These are phyloP conservation scores for Musa itinerans DNA, from an alignment of 176 grass and related monocot genomes.

Conservation along the genomic window DNA sequence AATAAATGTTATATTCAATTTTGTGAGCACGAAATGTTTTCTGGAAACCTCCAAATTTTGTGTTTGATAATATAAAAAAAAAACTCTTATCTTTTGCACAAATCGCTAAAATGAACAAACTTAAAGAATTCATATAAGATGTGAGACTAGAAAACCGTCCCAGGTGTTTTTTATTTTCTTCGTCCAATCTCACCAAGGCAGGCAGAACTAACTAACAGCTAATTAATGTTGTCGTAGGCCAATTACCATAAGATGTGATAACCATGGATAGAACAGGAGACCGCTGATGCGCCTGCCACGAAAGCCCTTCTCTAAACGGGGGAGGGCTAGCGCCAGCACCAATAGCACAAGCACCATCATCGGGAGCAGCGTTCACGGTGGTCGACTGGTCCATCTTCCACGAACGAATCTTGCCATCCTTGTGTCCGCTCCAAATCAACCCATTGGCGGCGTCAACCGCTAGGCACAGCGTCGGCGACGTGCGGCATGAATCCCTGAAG, in stretches of 20 bases:
- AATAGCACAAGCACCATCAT: background rate
- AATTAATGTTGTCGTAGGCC: background rate
- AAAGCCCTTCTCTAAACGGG: slow-evolving; percentile 61
- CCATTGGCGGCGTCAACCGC: slow-evolving; percentile 55
- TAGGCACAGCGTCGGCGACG: slow-evolving; percentile 65
- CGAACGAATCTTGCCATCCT: slow-evolving; percentile 78
- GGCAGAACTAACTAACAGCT: background rate
- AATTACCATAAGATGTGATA: slow-evolving; percentile 65
- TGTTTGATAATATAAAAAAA: too few species aligned
- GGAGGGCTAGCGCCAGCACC: slow-evolving; percentile 2
- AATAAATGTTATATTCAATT: too few species aligned
- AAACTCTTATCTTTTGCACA: too few species aligned
- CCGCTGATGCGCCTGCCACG: slow-evolving; percentile 69
- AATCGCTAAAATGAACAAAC: background rate
- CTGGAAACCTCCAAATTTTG: too few species aligned
- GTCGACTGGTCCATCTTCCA: slow-evolving; percentile 58
- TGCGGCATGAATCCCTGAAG: slow-evolving; percentile 58
- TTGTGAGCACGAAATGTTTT: too few species aligned
- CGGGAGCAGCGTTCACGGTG: slow-evolving; percentile 14
- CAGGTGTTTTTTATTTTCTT: too few species aligned
- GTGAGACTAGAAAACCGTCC: too few species aligned
- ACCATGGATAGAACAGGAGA: slow-evolving; percentile 83
- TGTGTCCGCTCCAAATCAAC: slow-evolving; percentile 83
- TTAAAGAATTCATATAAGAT: too few species aligned
- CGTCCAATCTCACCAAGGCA: background rate